Conservation (phyloP, 441 rosid genomes). For the Omphalea diandra region DNA sequence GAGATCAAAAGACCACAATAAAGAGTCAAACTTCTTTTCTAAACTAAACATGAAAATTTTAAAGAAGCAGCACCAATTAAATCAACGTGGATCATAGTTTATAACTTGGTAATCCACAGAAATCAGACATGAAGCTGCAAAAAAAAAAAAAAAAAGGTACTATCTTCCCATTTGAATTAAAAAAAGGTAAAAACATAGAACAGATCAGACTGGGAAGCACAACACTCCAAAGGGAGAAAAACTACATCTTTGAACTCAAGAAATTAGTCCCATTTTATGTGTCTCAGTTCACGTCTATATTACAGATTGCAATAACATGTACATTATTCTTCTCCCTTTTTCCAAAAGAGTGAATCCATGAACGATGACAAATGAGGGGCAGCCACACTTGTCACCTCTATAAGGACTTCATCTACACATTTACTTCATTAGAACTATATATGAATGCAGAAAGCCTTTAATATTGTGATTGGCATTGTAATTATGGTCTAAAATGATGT, state of each 20-base stretch:
- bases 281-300: neutral
- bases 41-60: neutral
- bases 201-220: neutral
- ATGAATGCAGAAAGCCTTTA: neutral
- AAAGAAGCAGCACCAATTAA: neutral
- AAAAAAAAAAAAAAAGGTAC: conserved; percentile 1
- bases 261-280: neutral
- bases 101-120: neutral
- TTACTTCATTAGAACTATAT: neutral
- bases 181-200: neutral
- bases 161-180: neutral
- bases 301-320: neutral
- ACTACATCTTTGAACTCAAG: neutral
- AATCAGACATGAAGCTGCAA: neutral
- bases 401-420: neutral
- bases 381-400: neutral
- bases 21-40: neutral
- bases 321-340: neutral
- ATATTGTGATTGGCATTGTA: neutral
- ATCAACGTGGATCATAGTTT: neutral
- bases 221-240: neutral
- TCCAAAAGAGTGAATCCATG: neutral
- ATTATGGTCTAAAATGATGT: neutral
- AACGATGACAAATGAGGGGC: neutral
- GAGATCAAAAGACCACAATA: neutral